These are phyloP conservation scores for Wilhelminamyces savonicus DNA, from an alignment of 805 yeast genomes.

Conservation along the genomic window DNA sequence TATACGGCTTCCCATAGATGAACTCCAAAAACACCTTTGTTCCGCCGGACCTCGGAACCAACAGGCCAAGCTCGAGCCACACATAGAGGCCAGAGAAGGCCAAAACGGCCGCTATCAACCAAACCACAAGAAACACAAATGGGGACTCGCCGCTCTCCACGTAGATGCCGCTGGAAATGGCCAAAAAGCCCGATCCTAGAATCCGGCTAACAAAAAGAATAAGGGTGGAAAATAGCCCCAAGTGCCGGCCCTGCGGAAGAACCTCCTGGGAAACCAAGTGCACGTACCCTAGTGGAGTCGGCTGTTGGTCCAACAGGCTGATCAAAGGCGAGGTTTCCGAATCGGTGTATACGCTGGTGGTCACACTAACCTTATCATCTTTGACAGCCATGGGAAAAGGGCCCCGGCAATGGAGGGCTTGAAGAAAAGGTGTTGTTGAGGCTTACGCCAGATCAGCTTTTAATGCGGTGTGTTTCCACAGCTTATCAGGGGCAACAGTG, in stretches of 20 bases:
- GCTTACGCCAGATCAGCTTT: too few relatives aligned
- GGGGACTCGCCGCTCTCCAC: conserved; percentile 66
- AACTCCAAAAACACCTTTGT: conserved; percentile 66
- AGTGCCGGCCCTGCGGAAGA: conserved; percentile 68
- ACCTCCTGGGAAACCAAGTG: too few relatives aligned
- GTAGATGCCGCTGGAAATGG: conserved; percentile 62
- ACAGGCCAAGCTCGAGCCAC: conserved; percentile 63
- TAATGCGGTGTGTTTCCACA: too few relatives aligned
- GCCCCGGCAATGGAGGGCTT: too few relatives aligned
- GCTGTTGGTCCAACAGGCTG: too few relatives aligned
- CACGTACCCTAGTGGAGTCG: too few relatives aligned
- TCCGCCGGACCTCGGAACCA: conserved; percentile 72
- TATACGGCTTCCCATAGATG: conserved; percentile 54
- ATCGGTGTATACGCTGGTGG: too few relatives aligned
- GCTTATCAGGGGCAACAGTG: too few relatives aligned
- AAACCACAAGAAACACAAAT: conserved; percentile 50
- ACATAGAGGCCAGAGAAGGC: conserved; percentile 65
- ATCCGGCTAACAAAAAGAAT: conserved; percentile 62
- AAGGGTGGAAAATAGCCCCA: conserved; percentile 63
- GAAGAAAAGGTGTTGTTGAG: too few relatives aligned
- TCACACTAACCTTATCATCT: too few relatives aligned
- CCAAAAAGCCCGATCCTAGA: conserved; percentile 74
- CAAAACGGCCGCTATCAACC: conserved; percentile 56
- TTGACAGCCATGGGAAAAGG: too few relatives aligned
- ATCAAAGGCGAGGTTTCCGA: too few relatives aligned